phyloP scores from a whole-genome alignment of 768 basidiomycete genomes.

The Suillus occidentalis region DNA sequence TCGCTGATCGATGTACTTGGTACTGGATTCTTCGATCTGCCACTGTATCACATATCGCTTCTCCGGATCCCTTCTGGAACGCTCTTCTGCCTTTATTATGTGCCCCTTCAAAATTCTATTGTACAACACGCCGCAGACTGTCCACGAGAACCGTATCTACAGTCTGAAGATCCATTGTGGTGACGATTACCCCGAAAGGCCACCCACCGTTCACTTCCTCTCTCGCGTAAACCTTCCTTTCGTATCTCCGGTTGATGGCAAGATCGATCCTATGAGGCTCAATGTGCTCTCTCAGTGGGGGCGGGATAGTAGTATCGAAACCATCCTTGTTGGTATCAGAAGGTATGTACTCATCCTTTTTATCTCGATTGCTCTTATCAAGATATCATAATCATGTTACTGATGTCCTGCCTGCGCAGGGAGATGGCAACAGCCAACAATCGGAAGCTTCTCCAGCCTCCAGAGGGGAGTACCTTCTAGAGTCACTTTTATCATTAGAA shows the following conservation, averaged over 20 bases:
- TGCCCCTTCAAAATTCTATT: not conserved
- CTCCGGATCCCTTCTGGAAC: not conserved
- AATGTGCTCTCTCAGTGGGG: conserved; percentile 75
- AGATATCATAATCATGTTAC: not conserved
- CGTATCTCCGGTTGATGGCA: conserved; percentile 72
- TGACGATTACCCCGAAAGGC: conserved; percentile 68
- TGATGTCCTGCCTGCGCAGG: conserved; percentile 41
- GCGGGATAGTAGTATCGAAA: conserved; percentile 79
- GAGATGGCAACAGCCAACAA: conserved; percentile 95
- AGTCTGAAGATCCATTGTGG: conserved; percentile 88
- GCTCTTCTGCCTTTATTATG: not conserved
- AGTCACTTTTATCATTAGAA: not conserved
- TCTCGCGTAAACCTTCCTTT: conserved; percentile 94
- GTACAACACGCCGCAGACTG: conserved; percentile 54
- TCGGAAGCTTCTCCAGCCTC: conserved; percentile 92
- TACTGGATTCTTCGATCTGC: not conserved
- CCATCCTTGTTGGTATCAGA: conserved; percentile 88
- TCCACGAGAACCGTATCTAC: conserved; percentile 99
- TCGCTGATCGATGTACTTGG: not conserved
- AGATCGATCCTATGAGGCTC: conserved; percentile 74
- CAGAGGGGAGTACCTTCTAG: conserved; percentile 79
- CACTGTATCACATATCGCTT: not conserved
- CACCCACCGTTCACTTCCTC: conserved; percentile 81
- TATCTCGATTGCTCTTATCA: conserved; percentile 1
- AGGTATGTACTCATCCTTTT: conserved; percentile 45